These are phyloP conservation scores for Cyclotella choctawhatcheeana DNA, from an alignment of 108 stramenopile genomes.

Conservation along the genomic window DNA sequence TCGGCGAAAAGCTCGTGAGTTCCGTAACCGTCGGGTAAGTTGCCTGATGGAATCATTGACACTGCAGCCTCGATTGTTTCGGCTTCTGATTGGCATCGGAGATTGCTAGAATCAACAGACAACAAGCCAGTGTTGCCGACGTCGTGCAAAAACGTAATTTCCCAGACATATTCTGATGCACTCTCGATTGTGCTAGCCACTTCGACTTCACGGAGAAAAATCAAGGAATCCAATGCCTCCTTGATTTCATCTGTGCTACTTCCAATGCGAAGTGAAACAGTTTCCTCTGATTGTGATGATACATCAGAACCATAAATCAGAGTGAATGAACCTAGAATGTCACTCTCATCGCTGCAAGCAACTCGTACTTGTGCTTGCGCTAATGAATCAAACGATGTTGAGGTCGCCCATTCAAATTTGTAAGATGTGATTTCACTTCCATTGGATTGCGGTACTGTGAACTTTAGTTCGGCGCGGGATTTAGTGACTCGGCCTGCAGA, in stretches of 20 bases:
- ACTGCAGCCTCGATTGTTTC: constrained; percentile 22
- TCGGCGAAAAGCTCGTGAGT: constrained; percentile 21
- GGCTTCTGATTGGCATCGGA: constrained; percentile 44
- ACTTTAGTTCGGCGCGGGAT: constrained; percentile 36
- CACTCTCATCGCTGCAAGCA: constrained; percentile 33
- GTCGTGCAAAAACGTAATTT: constrained; percentile 26
- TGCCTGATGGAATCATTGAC: not conserved
- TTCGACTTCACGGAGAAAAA: constrained; percentile 19
- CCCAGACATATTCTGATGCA: constrained; percentile 32
- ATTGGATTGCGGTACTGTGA: constrained; percentile 35
- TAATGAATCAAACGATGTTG: constrained; percentile 25
- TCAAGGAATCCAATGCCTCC: constrained; percentile 24
- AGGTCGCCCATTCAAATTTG: constrained; percentile 63
- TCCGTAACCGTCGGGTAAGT: constrained; percentile 35
- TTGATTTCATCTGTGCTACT: constrained; percentile 25
- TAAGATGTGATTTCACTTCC: constrained; percentile 49
- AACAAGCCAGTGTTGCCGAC: constrained; percentile 20
- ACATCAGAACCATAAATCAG: constrained; percentile 34
- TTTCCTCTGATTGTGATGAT: constrained; percentile 2
- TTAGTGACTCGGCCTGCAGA: constrained; percentile 37
- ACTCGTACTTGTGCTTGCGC: constrained; percentile 24
- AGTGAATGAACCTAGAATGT: constrained; percentile 28
- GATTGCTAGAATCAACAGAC: constrained; percentile 24
- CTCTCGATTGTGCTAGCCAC: constrained; percentile 18
- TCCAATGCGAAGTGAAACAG: constrained; percentile 29